These are phyloP conservation scores for Kwoniella sp. DNA, from an alignment of 768 basidiomycete species.

Conservation along the genomic window DNA sequence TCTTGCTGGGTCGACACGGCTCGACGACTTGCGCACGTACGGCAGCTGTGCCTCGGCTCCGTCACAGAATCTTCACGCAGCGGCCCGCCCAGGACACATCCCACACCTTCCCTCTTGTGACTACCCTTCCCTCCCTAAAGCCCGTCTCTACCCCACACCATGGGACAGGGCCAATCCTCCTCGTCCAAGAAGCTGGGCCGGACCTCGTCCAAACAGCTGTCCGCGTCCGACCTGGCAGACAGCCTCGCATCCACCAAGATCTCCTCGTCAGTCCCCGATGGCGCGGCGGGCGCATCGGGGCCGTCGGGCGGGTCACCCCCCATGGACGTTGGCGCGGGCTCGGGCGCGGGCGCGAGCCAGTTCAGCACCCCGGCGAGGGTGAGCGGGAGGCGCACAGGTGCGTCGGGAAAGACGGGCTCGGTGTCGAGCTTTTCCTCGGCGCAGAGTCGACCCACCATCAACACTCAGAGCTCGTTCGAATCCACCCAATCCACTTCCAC, in stretches of 20 bases:
- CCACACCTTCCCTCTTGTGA: too few relatives aligned
- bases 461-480: constrained; percentile 23
- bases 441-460: constrained; percentile 3
- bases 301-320: constrained; percentile 13
- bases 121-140: too few relatives aligned
- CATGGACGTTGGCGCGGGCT: constrained; percentile 23
- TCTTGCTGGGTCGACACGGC: too few relatives aligned
- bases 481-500: constrained; percentile 11
- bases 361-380: constrained; percentile 12
- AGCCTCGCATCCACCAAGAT: constrained; percentile 28
- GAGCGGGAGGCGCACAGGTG: constrained; percentile 12
- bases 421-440: constrained; percentile 23
- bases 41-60: too few relatives aligned
- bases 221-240: constrained; percentile 40
- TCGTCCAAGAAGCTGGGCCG: constrained; percentile 47
- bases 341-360: constrained; percentile 1
- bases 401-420: constrained; percentile 9
- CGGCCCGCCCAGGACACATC: too few relatives aligned
- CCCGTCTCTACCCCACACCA: constrained; percentile 1
- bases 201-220: constrained; percentile 48
- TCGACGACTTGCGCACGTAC: too few relatives aligned
- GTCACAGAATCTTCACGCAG: too few relatives aligned
- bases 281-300: constrained; percentile 7
- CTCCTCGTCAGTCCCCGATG: constrained; percentile 6
- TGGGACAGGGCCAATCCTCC: constrained; percentile 42